Evolutionary conservation across 345 rosid species (phyloP), one percentile per base, ranked within the genome.

Genomic region (Salix viminalis): DNA sequence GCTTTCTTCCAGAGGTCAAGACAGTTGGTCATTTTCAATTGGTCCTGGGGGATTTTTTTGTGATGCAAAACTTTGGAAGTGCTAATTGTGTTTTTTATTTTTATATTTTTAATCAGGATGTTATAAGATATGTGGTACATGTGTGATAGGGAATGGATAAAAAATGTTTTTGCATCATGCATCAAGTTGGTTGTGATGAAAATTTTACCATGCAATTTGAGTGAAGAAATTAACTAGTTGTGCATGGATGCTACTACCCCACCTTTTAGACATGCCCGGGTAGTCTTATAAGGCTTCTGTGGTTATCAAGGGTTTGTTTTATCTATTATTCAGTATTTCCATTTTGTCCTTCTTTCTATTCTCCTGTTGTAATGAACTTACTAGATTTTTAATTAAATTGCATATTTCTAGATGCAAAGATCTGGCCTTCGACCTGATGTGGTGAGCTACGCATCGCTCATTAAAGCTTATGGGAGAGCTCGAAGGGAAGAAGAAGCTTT

Each of bases 401-500:
- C 76, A 41, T 75, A 32, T 50, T 83, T 87, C 76, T 84, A 96
- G 99, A 93, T 96, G 99, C 98, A 91, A 88, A 90, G 98, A 88
- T 91, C 93, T 73, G 91, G 85, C 80, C 87, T 90, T 75, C 85
- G 64, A 75, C 97, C 98, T 52, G 99, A 93, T 64, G 98, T 93
- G 71, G 91, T 96, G 70, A 93, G 98, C 82, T 96, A 96, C 83
- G 94, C 98, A 64, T 84, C 88, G 71, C 99, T 96, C 64, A 89
- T 96, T 80, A 91, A 88, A 75, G 98, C 97, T 75, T 96, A 96
- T 83, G 97, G 98, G 64, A 93, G 86, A 87, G 98, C 98, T 61
- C 88, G 99, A 80, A 88, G 98, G 79, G 99, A 96, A 73, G 98
- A 89, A 65, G 99, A 96, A 91, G 98, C 99, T 72, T 80, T 96